phyloP scores from a whole-genome alignment of 1,284 basidiomycete genomes.

The Volvariella surrecta region DNA sequence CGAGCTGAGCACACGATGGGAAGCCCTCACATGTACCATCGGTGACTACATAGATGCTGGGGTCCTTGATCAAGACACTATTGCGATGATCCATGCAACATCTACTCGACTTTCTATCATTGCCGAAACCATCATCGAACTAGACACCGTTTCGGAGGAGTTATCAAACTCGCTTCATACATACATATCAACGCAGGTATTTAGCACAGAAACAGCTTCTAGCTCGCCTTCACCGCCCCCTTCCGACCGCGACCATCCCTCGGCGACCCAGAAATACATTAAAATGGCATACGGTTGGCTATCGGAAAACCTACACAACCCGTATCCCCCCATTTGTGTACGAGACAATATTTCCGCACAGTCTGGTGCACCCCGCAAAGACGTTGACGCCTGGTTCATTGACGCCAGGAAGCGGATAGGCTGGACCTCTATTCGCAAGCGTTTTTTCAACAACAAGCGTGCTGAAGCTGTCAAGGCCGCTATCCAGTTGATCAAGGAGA shows the following conservation, averaged over 20 bases:
- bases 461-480: slow-evolving; percentile 32
- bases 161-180: not conserved
- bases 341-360: slow-evolving; percentile 16
- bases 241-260: too few species aligned
- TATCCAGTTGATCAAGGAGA: slow-evolving; percentile 20
- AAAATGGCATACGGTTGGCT: slow-evolving; percentile 33
- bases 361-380: slow-evolving; percentile 17
- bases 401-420: slow-evolving; percentile 41
- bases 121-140: not conserved
- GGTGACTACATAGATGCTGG: not conserved
- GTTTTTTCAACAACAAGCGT: slow-evolving; percentile 28
- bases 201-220: not conserved
- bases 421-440: slow-evolving; percentile 35
- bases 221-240: not conserved
- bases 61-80: not conserved
- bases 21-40: not conserved
- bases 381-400: slow-evolving; percentile 41
- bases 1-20: not conserved
- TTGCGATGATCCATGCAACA: not conserved
- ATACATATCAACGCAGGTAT: not conserved
- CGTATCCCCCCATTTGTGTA: slow-evolving; percentile 34
- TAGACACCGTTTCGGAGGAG: too few species aligned
- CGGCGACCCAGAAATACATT: too few species aligned
- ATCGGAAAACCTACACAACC: slow-evolving; percentile 35
- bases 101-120: not conserved